phyloP scores from a whole-genome alignment of 306 rosid genomes.

The Cucurbita ficifolia region DNA sequence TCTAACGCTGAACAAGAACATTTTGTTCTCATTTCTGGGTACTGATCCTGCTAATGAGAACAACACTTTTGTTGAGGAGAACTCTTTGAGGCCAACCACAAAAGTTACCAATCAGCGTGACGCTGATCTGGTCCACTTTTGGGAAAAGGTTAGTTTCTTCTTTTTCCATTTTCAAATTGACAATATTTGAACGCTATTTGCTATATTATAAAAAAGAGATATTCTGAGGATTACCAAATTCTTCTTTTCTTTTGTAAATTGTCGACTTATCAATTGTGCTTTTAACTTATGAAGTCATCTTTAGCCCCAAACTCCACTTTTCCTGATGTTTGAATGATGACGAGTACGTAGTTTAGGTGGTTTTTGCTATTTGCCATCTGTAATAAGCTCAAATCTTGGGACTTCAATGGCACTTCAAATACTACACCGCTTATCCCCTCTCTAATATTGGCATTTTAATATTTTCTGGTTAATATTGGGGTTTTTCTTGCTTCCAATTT shows the following conservation, averaged over 20 bases:
- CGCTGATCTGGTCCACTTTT: conserved; percentile 93
- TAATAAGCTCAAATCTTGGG: background rate
- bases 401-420: background rate
- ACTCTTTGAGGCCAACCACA: conserved; percentile 42
- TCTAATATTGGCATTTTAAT: background rate
- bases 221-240: background rate
- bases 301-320: background rate
- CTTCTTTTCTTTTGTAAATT: background rate
- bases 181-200: background rate
- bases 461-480: background rate
- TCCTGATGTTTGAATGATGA: background rate
- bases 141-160: conserved; percentile 59
- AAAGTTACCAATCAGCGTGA: conserved; percentile 73
- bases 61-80: conserved; percentile 46
- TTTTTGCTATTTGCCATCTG: background rate
- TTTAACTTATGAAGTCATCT: background rate
- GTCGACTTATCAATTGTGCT: background rate
- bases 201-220: background rate
- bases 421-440: background rate
- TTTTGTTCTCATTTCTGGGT: conserved; percentile 50
- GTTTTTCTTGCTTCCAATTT: background rate
- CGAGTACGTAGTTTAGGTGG: background rate
- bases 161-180: conserved; percentile 2
- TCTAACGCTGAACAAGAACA: conserved; percentile 24
- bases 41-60: conserved; percentile 91